Evolutionary conservation across 441 rosid genomes (phyloP), one percentile per base, ranked within the genome.

Genomic region (Corymbia calophylla): DNA sequence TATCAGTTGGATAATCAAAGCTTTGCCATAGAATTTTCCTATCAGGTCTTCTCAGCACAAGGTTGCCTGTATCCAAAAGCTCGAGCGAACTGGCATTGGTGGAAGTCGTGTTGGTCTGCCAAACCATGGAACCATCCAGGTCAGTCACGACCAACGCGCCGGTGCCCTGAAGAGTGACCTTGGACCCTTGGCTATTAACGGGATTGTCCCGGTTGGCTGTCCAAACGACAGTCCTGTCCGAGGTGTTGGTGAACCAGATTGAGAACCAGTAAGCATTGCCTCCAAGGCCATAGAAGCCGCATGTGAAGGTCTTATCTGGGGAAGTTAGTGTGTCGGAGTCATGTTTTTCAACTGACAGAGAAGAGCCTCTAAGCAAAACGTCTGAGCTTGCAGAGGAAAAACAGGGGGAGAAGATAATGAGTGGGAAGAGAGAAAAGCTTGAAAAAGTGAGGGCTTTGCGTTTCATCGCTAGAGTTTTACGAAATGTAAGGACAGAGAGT

Each of bases 251-350:
- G 92, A 92, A 94, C 96, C 95, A 94, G 54, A 94, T 90, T 0
- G 94, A 92, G 90, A 95, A 91, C 92, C 92, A 93, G 87, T 90
- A 94, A 21, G 95, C 94, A 89, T 95, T 95, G 68, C 92, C 88
- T 86, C 93, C 93, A 16, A 80, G 9, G 11, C 90, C 60, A 27
- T 91, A 90, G 88, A 94, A 93, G 21, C 95, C 95, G 70, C 94
- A 93, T 29, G 93, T 88, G 90, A 93, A 94, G n/a, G 93, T 91
- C 56, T 87, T 87, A 25, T 92, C 90, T 9, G 91, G 91, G 70
- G 95, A 94, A 18, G n/a, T 58, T 10, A 93, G 87, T 39, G 90
- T 73, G 88, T 90, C 90, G 14, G 86, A 77, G 47, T 87, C 87
- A 32, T 6, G 87, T 27, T 91, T 87, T 64, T 93, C 94, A 23